Evolutionary conservation across 179 eudicot species (phyloP).

Genomic region (Beta corolliflora): DNA sequence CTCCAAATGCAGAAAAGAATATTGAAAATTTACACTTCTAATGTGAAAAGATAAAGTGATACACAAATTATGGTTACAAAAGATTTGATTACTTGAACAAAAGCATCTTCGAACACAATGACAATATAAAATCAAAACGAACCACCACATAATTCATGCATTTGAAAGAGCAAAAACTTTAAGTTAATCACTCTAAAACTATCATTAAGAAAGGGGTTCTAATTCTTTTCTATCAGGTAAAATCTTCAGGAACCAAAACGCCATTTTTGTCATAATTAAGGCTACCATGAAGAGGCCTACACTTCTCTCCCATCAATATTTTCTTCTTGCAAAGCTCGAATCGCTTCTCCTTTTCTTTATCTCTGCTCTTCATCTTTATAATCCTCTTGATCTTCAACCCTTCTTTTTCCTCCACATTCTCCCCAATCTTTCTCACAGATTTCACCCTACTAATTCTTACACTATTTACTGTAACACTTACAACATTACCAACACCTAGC

Average conservation of each 20-base stretch:
- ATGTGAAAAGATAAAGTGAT: no score
- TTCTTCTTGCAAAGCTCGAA: constrained; percentile 69
- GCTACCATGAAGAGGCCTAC: constrained; percentile 50
- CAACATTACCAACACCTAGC: not conserved
- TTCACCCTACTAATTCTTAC: constrained; percentile 11
- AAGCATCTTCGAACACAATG: not conserved
- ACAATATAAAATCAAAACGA: not conserved
- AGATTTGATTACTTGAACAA: no score
- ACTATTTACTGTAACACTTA: constrained; percentile 7
- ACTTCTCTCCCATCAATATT: constrained; percentile 65
- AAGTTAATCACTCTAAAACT: not conserved
- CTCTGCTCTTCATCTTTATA: constrained; percentile 26
- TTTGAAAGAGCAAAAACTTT: not conserved
- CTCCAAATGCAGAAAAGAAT: no score
- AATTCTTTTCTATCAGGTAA: constrained; percentile 12
- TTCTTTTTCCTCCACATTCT: constrained; percentile 10
- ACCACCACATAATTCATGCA: not conserved
- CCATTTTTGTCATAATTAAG: constrained; percentile 55
- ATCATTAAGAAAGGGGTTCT: not conserved
- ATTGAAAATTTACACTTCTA: no score
- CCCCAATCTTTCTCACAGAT: constrained; percentile 2
- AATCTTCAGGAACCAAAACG: constrained; percentile 40
- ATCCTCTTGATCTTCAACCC: constrained; percentile 34
- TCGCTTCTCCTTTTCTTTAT: constrained; percentile 20
- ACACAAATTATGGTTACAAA: no score